Conservation (phyloP, 2,329 filamentous ascomycete species). For the Zopfia rhizophila region DNA sequence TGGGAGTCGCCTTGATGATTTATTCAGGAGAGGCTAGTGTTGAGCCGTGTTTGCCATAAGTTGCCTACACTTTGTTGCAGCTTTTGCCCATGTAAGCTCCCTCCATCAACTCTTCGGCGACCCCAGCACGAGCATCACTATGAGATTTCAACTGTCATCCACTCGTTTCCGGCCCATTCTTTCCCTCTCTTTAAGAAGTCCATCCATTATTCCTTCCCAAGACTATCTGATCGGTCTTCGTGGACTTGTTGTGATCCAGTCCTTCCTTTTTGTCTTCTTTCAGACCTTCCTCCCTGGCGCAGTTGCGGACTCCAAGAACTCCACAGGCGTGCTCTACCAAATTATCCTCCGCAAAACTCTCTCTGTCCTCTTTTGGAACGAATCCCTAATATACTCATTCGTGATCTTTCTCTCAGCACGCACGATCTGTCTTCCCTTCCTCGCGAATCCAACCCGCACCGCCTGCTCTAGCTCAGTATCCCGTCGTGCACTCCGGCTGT, state of each 20-base stretch:
- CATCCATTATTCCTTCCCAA: constrained; percentile 29
- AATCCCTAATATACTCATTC: constrained; percentile 57
- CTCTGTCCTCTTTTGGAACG: constrained; percentile 59
- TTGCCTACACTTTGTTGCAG: no score
- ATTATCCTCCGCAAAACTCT: constrained; percentile 56
- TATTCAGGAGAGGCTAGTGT: no score
- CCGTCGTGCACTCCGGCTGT: constrained; percentile 55
- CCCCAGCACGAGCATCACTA: no score
- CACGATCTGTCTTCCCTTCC: constrained; percentile 55
- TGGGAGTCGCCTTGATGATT: no score
- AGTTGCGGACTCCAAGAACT: constrained; percentile 49
- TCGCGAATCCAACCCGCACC: constrained; percentile 47
- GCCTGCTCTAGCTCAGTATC: constrained; percentile 55
- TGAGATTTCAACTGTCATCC: constrained; percentile 30
- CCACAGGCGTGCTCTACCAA: constrained; percentile 53
- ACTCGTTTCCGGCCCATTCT: constrained; percentile 26
- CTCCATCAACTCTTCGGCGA: no score
- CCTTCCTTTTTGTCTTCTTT: constrained; percentile 59
- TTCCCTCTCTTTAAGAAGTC: constrained; percentile 14
- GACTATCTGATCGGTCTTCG: constrained; percentile 57
- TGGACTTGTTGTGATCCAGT: constrained; percentile 55
- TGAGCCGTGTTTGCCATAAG: no score
- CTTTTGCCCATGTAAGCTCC: no score
- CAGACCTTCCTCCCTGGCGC: constrained; percentile 56
- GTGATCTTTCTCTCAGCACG: constrained; percentile 60